These are phyloP conservation scores for Tricholoma sp. DNA, from an alignment of 768 basidiomycete species.

Conservation along the genomic window DNA sequence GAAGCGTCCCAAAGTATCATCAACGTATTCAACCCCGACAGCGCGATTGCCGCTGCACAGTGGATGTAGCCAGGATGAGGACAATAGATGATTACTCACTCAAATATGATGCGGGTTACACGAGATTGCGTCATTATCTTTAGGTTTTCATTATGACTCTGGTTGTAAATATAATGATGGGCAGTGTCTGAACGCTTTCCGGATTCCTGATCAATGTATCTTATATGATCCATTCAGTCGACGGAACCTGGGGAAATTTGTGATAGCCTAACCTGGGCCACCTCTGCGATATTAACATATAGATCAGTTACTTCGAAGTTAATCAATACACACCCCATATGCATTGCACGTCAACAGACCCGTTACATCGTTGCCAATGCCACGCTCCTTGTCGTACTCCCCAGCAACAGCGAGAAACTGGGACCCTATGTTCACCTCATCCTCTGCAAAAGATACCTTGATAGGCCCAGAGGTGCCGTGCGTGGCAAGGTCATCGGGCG, in stretches of 20 bases:
- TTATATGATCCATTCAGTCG: constrained; percentile 17
- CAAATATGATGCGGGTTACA: constrained; percentile 44
- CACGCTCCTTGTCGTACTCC: constrained; percentile 44
- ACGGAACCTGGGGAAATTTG: not conserved
- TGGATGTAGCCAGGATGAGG: not conserved
- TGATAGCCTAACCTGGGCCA: constrained; percentile 42
- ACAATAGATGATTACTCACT: constrained; percentile 26
- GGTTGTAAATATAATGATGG: constrained; percentile 47
- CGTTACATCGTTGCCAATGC: constrained; percentile 41
- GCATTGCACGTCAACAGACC: constrained; percentile 36
- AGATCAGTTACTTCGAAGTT: not conserved
- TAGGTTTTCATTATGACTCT: constrained; percentile 37
- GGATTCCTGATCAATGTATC: constrained; percentile 48
- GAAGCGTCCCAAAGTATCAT: constrained; percentile 24
- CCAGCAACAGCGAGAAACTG: constrained; percentile 43
- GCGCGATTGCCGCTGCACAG: constrained; percentile 31
- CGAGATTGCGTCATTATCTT: constrained; percentile 32
- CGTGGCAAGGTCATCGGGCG: constrained; percentile 15
- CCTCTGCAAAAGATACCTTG: constrained; percentile 39
- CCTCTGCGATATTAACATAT: constrained; percentile 26
- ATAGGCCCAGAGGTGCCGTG: constrained; percentile 51
- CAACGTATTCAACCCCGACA: constrained; percentile 49
- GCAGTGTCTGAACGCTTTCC: constrained; percentile 56
- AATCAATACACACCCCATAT: constrained; percentile 36
- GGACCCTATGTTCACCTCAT: constrained; percentile 33